phyloP scores from a whole-genome alignment of 805 yeast species.

The Candida xiaguanensis region DNA sequence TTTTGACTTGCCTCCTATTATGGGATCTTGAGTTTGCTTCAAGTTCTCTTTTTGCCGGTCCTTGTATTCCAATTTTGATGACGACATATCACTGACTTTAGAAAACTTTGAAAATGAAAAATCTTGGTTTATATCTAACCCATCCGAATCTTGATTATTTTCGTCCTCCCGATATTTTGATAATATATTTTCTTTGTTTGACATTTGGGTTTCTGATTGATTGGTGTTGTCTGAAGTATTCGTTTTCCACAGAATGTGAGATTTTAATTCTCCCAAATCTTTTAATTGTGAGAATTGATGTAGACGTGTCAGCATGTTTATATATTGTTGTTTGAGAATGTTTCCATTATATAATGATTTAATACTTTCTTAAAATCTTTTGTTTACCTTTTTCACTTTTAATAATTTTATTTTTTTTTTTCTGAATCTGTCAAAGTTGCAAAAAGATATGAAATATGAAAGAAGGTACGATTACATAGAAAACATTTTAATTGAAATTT shows the following conservation, averaged over 20 bases:
- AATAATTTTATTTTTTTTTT: too few relatives aligned
- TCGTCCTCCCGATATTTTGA: slow-evolving; percentile 26
- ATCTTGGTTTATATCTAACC: slow-evolving; percentile 18
- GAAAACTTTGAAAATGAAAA: slow-evolving; percentile 38
- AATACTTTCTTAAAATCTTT: neutral
- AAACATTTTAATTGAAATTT: too few relatives aligned
- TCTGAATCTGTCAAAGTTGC: neutral
- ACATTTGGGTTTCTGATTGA: neutral
- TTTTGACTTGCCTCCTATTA: too few relatives aligned
- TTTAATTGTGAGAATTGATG: slow-evolving; percentile 5
- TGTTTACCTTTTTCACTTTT: slow-evolving; percentile 3
- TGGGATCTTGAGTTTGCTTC: neutral
- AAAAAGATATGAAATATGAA: neutral
- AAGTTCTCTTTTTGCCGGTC: neutral
- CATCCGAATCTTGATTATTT: slow-evolving; percentile 22
- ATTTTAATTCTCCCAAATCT: slow-evolving; percentile 5
- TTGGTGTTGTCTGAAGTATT: neutral
- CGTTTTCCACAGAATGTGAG: slow-evolving; percentile 4
- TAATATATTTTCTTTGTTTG: slow-evolving; percentile 18
- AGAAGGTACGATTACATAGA: neutral
- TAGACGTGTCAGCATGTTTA: slow-evolving; percentile 1
- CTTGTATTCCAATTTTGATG: neutral
- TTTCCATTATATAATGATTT: slow-evolving; percentile 1
- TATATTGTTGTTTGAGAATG: neutral
- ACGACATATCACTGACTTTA: slow-evolving; percentile 13